phyloP scores from a whole-genome alignment of 2,329 filamentous ascomycete species.

The Periconia digitata region DNA sequence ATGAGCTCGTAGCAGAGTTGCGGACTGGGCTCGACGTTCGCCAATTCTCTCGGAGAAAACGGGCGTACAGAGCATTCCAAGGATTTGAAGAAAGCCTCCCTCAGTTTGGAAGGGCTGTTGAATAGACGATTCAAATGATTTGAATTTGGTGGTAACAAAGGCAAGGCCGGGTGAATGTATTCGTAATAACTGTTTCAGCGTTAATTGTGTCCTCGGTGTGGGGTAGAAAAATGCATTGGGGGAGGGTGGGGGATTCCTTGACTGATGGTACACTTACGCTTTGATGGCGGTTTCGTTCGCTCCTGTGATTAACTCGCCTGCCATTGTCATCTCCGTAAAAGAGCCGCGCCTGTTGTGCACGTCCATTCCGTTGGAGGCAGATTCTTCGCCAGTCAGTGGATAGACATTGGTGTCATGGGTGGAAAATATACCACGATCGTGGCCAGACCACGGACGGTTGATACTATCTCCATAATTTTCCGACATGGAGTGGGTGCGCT shows the following conservation, averaged over 20 bases:
- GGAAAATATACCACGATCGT: constrained; percentile 37
- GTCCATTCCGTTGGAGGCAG: constrained; percentile 28
- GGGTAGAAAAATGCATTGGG: neutral
- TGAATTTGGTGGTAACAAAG: constrained; percentile 36
- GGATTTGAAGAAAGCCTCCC: constrained; percentile 39
- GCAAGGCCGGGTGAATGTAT: constrained; percentile 38
- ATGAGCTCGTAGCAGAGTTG: constrained; percentile 33
- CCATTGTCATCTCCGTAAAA: constrained; percentile 38
- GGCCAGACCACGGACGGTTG: constrained; percentile 34
- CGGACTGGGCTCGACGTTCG: constrained; percentile 25
- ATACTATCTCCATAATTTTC: constrained; percentile 38
- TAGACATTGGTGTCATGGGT: constrained; percentile 19
- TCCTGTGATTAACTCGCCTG: constrained; percentile 36
- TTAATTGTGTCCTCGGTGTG: neutral
- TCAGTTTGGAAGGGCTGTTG: constrained; percentile 36
- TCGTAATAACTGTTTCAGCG: constrained; percentile 34
- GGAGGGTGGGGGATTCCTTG: neutral
- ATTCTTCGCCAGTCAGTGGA: constrained; percentile 32
- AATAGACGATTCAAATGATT: constrained; percentile 37
- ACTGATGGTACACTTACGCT: constrained; percentile 24
- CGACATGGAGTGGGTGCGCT: constrained; percentile 43
- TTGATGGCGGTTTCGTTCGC: constrained; percentile 39
- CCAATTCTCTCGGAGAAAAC: constrained; percentile 29
- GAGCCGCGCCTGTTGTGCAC: constrained; percentile 32
- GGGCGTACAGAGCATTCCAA: constrained; percentile 38